These are phyloP conservation scores for Irpex sp. DNA, from an alignment of 1,284 basidiomycete species.

Conservation along the genomic window DNA sequence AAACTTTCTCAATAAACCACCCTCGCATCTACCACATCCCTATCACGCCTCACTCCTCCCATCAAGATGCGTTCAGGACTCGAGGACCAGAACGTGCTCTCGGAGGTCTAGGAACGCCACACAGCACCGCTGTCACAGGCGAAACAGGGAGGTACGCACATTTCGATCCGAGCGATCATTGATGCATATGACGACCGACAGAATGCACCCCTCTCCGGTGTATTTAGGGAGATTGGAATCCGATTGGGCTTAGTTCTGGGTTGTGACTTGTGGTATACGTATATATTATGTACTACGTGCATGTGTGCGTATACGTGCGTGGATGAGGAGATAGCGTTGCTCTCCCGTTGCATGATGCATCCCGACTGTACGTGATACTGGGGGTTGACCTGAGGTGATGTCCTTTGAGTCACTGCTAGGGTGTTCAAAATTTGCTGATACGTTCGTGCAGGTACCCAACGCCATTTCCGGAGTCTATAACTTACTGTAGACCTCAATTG, in stretches of 20 bases:
- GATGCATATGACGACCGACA: neutral
- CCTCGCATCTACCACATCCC: neutral
- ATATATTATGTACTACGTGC: neutral
- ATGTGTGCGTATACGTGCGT: neutral
- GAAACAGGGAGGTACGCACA: neutral
- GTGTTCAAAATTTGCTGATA: too few relatives aligned
- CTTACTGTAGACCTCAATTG: too few relatives aligned
- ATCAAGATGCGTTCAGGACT: neutral
- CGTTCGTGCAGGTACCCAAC: too few relatives aligned
- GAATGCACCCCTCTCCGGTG: neutral
- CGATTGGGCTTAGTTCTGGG: neutral
- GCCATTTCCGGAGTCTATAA: too few relatives aligned
- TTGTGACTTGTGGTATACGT: neutral
- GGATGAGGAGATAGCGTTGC: neutral
- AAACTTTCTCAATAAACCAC: neutral
- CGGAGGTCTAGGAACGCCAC: neutral
- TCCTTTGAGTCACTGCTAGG: too few relatives aligned
- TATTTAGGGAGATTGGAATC: neutral
- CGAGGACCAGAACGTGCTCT: neutral
- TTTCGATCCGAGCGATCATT: too few relatives aligned
- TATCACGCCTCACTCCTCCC: neutral
- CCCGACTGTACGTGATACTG: too few relatives aligned
- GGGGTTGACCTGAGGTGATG: too few relatives aligned
- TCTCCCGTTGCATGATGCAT: neutral
- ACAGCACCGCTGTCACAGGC: neutral